phyloP scores from a whole-genome alignment of 108 stramenopile species.

The Nannochloropsis gaditana region DNA sequence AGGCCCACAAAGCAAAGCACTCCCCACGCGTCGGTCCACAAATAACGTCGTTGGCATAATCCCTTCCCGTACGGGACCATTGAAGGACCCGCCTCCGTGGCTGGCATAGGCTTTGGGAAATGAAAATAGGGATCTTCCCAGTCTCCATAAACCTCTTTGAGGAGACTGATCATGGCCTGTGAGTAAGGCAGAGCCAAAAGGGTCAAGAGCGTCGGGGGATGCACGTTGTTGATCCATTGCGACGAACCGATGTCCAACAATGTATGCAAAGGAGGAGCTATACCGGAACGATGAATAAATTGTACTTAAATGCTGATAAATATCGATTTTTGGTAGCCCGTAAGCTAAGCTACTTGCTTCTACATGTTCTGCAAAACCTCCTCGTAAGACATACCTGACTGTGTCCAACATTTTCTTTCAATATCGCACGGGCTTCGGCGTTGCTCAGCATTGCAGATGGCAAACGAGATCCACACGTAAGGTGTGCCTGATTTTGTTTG shows the following conservation, averaged over 20 bases:
- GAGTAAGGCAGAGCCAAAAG: no score
- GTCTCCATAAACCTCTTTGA: not conserved
- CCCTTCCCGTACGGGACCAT: not conserved
- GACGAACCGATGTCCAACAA: no score
- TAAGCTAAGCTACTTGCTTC: no score
- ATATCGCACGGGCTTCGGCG: not conserved
- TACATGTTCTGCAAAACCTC: no score
- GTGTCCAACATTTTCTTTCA: conserved; percentile 9
- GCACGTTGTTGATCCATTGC: no score
- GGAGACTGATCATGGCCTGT: conserved; percentile 11
- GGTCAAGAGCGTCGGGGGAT: no score
- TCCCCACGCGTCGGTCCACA: conserved; percentile 6
- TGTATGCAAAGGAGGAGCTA: no score
- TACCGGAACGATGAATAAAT: no score
- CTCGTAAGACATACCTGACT: not conserved
- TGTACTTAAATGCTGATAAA: no score
- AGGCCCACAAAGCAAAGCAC: not conserved
- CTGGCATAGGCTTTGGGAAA: not conserved
- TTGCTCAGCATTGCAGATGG: not conserved
- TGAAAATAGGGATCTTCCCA: not conserved
- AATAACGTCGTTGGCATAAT: conserved; percentile 19
- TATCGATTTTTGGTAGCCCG: no score
- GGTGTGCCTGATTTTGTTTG: not conserved
- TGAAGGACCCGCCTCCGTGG: not conserved
- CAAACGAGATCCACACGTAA: not conserved